Evolutionary conservation across 805 yeast species (phyloP).

Genomic region (Metschnikowia similis): DNA sequence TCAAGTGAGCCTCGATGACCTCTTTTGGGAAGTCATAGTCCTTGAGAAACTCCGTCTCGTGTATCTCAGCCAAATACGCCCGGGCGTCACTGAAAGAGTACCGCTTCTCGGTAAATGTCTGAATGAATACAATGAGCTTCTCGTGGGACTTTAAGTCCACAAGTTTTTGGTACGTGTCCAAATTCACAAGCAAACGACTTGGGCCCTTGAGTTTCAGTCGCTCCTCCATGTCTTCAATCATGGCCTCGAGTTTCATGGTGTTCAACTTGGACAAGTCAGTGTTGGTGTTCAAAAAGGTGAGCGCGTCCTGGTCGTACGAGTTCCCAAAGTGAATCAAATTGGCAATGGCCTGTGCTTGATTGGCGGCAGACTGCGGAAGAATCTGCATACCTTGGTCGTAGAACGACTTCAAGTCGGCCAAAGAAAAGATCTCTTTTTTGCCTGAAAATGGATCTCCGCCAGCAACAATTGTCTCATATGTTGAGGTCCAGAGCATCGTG

Average conservation of each 20-base stretch:
- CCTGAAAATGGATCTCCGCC: slow-evolving; percentile 41
- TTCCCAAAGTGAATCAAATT: slow-evolving; percentile 24
- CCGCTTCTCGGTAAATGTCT: slow-evolving; percentile 8
- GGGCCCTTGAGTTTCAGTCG: slow-evolving; percentile 20
- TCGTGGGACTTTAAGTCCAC: slow-evolving; percentile 23
- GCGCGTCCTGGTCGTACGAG: slow-evolving; percentile 18
- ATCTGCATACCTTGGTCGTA: slow-evolving; percentile 25
- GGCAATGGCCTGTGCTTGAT: slow-evolving; percentile 27
- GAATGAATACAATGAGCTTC: slow-evolving; percentile 25
- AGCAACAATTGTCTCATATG: slow-evolving; percentile 26
- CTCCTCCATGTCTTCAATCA: slow-evolving; percentile 24
- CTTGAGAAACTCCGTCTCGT: slow-evolving; percentile 20
- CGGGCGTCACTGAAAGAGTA: slow-evolving; percentile 21
- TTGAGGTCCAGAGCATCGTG: slow-evolving; percentile 31
- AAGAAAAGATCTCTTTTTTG: slow-evolving; percentile 31
- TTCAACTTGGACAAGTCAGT: slow-evolving; percentile 17
- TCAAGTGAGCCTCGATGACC: slow-evolving; percentile 14
- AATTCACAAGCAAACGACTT: slow-evolving; percentile 25
- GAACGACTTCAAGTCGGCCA: slow-evolving; percentile 27
- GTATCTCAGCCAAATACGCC: slow-evolving; percentile 20
- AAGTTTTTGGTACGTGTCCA: slow-evolving; percentile 19
- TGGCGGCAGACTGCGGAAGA: slow-evolving; percentile 28
- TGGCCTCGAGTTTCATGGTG: slow-evolving; percentile 22
- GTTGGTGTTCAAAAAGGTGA: slow-evolving; percentile 15
- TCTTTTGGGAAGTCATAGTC: slow-evolving; percentile 5